phyloP scores from a whole-genome alignment of 1,139 yeast genomes.

The Entelexis sorbosivorans region DNA sequence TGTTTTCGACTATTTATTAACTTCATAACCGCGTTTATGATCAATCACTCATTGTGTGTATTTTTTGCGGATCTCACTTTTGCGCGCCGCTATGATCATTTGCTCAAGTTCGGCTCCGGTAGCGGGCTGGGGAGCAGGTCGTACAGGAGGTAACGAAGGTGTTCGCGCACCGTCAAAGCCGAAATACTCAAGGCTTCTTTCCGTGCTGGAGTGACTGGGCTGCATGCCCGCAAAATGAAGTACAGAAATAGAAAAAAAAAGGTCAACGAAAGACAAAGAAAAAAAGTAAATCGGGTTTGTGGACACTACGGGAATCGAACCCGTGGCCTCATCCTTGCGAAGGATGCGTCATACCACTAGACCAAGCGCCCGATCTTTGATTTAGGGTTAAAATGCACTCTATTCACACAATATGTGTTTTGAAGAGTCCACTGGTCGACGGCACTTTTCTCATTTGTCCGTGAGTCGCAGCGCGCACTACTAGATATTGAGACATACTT shows the following conservation, averaged over 20 bases:
- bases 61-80: conserved; percentile 6
- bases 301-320: conserved; percentile 21
- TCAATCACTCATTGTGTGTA: no score
- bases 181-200: conserved; percentile 4
- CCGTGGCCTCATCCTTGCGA: conserved; percentile 18
- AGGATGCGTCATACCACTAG: conserved; percentile 17
- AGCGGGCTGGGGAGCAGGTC: conserved; percentile 2
- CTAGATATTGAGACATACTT: no score
- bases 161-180: neutral
- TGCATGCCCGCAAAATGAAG: no score
- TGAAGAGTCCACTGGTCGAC: no score
- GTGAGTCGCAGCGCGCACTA: no score
- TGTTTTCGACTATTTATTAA: neutral
- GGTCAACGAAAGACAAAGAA: neutral
- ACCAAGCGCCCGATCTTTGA: conserved; percentile 15
- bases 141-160: neutral
- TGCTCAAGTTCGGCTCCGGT: conserved; percentile 6
- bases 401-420: no score
- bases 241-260: neutral
- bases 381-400: no score
- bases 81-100: conserved; percentile 12
- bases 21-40: no score
- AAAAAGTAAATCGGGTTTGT: neutral
- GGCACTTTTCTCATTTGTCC: no score
- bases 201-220: neutral